phyloP scores from a whole-genome alignment of 164 flowering plant genomes.

The Dillenia turbinata region DNA sequence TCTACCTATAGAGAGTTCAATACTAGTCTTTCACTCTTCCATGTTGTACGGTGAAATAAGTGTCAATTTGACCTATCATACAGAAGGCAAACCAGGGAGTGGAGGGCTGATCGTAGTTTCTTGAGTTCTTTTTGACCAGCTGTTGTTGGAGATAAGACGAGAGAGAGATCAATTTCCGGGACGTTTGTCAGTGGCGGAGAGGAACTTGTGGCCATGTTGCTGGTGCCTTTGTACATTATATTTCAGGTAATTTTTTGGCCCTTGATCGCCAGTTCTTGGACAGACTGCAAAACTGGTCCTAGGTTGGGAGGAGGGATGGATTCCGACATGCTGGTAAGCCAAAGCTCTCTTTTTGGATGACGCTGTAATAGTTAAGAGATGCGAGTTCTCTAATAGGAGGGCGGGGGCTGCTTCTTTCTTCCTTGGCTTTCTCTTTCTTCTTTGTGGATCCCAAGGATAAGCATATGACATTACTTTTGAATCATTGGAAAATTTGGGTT shows the following conservation, averaged over 20 bases:
- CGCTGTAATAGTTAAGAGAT: background rate
- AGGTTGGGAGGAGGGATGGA: background rate
- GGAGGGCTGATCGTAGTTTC: slow-evolving; percentile 39
- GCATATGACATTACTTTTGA: too few species aligned
- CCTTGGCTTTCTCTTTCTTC: too few species aligned
- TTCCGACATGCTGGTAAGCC: background rate
- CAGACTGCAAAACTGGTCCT: slow-evolving; percentile 1
- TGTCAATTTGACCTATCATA: background rate
- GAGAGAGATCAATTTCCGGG: slow-evolving; percentile 41
- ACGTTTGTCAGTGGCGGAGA: slow-evolving; percentile 19
- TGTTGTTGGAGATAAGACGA: slow-evolving; percentile 28
- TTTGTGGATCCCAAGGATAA: too few species aligned
- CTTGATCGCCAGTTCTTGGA: slow-evolving; percentile 26
- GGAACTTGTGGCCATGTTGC: slow-evolving; percentile 1
- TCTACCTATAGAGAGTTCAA: too few species aligned
- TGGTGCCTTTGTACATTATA: slow-evolving; percentile 20
- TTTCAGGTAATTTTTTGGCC: slow-evolving; percentile 18
- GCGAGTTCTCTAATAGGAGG: too few species aligned
- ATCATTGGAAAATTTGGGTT: too few species aligned
- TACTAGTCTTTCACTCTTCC: too few species aligned
- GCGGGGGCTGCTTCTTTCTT: too few species aligned
- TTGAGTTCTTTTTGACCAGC: slow-evolving; percentile 22
- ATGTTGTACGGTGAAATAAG: too few species aligned
- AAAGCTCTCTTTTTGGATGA: too few species aligned
- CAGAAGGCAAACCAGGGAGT: slow-evolving; percentile 43